These are phyloP conservation scores for Trypanosoma conorhini DNA, from an alignment of 208 protist species.

Conservation along the genomic window DNA sequence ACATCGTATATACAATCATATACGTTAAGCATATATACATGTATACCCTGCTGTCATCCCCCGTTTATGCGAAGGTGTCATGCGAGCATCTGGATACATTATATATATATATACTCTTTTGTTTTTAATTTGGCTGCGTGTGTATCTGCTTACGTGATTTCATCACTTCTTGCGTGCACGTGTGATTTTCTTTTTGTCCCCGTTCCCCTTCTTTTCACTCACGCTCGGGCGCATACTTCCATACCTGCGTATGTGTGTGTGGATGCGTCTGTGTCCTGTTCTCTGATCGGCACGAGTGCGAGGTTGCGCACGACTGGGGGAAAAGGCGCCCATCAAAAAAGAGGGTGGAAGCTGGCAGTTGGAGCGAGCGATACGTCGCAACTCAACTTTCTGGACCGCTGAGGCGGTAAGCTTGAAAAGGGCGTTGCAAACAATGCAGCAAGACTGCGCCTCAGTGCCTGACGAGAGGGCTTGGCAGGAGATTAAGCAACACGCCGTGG, in stretches of 20 bases:
- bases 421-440: no score
- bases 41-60: no score
- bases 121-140: not conserved
- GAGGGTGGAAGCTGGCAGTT: not conserved
- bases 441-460: not conserved
- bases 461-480: slow-evolving; percentile 7
- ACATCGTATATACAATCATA: no score
- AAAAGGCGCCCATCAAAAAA: not conserved
- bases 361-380: no score
- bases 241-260: slow-evolving; percentile 11
- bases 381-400: not conserved
- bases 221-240: no score
- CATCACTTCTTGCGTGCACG: no score
- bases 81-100: no score
- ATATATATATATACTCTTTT: no score
- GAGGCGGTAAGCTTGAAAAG: not conserved
- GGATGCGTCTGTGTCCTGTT: slow-evolving; percentile 15
- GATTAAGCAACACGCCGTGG: not conserved
- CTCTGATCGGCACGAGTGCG: not conserved
- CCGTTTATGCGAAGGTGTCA: no score
- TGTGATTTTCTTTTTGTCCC: no score
- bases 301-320: not conserved
- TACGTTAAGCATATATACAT: no score
- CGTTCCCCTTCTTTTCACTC: no score
- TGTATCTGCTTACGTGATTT: slow-evolving; percentile 1